Evolutionary conservation across 176 grass and related monocot species (phyloP), one percentile per base, ranked within the genome.

Genomic region (Poa annua): DNA sequence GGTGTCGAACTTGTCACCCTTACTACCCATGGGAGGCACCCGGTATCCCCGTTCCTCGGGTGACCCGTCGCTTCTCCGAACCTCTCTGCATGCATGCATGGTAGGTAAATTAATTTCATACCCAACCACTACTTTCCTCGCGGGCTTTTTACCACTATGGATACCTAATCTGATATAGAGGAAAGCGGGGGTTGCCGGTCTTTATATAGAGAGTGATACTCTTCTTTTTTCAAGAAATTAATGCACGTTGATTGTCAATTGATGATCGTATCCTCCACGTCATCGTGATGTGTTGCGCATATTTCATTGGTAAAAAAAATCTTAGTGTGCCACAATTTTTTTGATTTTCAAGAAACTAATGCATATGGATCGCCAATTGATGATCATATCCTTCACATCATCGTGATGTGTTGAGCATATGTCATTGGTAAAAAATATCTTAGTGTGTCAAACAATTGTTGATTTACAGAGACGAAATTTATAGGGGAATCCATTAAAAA

Each of bases 11-110:
- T 19, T 39, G 1, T n/a, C 20, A 12, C 12, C 13, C 68, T 45
- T 64, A 44, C 9, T 82, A 82, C 52, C 71, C 39, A 71, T 82
- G 79, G 25, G 22, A 13, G 49, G 32, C 67, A 41, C 70, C 61
- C 6, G 10, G 24, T 39, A 14, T 85, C 64, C 57, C 56, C 11
- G 45, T 13, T 1, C 33, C 57, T 11, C 24, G 7, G 17, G 16
- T 4, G 44, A 63, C 68, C 0, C 13, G 7, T 64, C 59, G 11
- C 13, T 44, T 44, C 42, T 1, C 42, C 9, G 42, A 11, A 44
- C 42, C 42, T 44, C 42, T 8, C 42, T 7, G 11, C 9, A 44
- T 44, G 42, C 42, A 44, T 44, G 42, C 42, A 44, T 44, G 42
- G 8, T 19, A 6, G 6, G 39, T 47, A 44, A 4, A 41, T 59